Conservation (phyloP, 192 early-diverging fungal species). For the Coemansia sp. region DNA sequence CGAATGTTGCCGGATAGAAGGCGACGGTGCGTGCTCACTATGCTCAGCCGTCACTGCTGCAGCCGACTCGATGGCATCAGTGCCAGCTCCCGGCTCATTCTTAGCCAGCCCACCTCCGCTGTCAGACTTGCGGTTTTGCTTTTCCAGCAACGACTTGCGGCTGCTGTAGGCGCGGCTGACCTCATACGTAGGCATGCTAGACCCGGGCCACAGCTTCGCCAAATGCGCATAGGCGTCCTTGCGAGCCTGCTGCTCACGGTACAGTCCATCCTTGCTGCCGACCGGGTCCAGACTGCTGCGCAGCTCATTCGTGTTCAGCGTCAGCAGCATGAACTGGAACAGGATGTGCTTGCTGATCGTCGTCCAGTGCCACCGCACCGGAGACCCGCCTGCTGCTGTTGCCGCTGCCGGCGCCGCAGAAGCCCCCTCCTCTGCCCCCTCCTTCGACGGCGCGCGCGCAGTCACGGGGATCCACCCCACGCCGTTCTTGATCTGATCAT, state of each 20-base stretch:
- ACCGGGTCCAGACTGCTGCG: slow-evolving; percentile 25
- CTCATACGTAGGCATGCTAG: slow-evolving; percentile 53
- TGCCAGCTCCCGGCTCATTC: background rate
- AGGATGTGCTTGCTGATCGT: slow-evolving; percentile 53
- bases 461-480: slow-evolving; percentile 52
- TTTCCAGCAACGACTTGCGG: slow-evolving; percentile 50
- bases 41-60: background rate
- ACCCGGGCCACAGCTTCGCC: slow-evolving; percentile 47
- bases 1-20: background rate
- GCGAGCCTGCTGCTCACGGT: slow-evolving; percentile 51
- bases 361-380: slow-evolving; percentile 55
- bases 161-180: slow-evolving; percentile 55
- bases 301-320: slow-evolving; percentile 47
- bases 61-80: background rate
- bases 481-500: slow-evolving; percentile 44
- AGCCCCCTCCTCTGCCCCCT: slow-evolving; percentile 13
- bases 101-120: background rate
- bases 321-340: slow-evolving; percentile 52
- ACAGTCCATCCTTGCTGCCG: slow-evolving; percentile 29
- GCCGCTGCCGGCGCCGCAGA: background rate
- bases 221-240: slow-evolving; percentile 54
- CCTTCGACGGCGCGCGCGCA: slow-evolving; percentile 23
- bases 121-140: slow-evolving; percentile 38
- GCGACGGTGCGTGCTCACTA: background rate
- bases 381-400: slow-evolving; percentile 19